Evolutionary conservation across 2,329 filamentous ascomycete species (phyloP), one percentile per base, ranked within the genome.

Genomic region (Pseudogymnoascus sp.): DNA sequence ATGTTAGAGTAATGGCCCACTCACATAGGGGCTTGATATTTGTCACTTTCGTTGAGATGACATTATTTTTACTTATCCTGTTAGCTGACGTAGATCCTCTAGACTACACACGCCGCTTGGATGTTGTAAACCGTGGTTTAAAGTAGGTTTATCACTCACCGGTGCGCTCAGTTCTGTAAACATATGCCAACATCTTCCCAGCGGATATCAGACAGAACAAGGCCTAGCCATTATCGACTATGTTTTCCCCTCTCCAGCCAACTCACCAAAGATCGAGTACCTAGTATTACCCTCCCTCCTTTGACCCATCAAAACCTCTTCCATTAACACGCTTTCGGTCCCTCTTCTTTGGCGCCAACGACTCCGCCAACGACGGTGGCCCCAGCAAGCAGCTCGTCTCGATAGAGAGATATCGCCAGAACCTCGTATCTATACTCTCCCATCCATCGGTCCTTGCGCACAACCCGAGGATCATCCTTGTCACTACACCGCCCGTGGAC

Each of bases 341-440:
- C 37, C 74, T 96, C 61, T 86, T 95, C 65, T 85, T 96, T 63
- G 94, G 94, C 18, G 90, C 94, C 66, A 97, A 99, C 70, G 94
- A 97, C 72, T 86, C 92, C 3, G 85, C 85, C 60, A 72, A 95
- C 3, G 80, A 83, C 3, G 75, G 81, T 35, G 77, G 80, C 5
- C 77, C 77, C 3, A 84, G 82, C 57, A 77, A 77, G 7, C 94
- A 97, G 72, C 84, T 92, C 71, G 82, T 97, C 7, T 82, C 89
- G 0, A 73, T 96, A 18, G 79, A 85, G 0, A 39, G 83, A 62
- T 97, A 90, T 76, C 84, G 82, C 70, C 73, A 80, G 60, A 95
- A 96, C 69, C 74, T 96, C 52, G 77, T 73, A 64, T 77, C 76
- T 23, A 90, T 97, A 65, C 75, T 95, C 67, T 83, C 77, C 2